Percentiles rank a stretch among this genome's conserved stretches.
phyloP scores from a whole-genome alignment of 163 green algal genomes.

The Chlorella variabilis region DNA sequence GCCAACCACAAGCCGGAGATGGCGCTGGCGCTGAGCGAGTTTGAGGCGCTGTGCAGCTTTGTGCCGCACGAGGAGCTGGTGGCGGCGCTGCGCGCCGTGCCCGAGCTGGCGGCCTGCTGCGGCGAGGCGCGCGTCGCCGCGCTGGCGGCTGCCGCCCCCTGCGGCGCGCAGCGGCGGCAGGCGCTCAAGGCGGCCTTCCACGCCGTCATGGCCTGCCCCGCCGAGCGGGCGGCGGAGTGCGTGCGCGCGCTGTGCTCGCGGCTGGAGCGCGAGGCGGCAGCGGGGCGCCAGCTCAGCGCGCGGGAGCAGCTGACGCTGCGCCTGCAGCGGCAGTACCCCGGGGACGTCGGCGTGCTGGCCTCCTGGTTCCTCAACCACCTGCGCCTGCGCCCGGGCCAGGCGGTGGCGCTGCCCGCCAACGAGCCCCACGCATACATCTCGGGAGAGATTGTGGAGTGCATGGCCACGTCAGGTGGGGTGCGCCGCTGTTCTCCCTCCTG shows the following conservation, averaged over 20 bases:
- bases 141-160: neutral
- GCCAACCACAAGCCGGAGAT: constrained; percentile 99
- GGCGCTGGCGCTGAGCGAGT: constrained; percentile 90
- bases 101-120: constrained; percentile 65
- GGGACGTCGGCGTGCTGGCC: constrained; percentile 93
- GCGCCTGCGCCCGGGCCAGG: constrained; percentile 73
- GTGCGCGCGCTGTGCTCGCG: constrained; percentile 62
- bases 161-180: neutral
- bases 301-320: constrained; percentile 86
- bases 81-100: constrained; percentile 50
- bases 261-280: constrained; percentile 45
- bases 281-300: constrained; percentile 31
- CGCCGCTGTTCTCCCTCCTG: too few species aligned
- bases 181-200: constrained; percentile 78
- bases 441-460: constrained; percentile 93
- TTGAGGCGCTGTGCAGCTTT: constrained; percentile 95
- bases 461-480: constrained; percentile 84
- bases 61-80: constrained; percentile 64
- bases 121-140: constrained; percentile 4
- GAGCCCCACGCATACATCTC: constrained; percentile 97
- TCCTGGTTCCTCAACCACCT: constrained; percentile 96
- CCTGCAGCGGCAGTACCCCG: constrained; percentile 93
- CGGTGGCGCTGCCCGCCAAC: constrained; percentile 93
- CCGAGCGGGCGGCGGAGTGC: constrained; percentile 40
- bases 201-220: constrained; percentile 77